phyloP scores from a whole-genome alignment of 208 protist species.

The Leishmania gerbilli region DNA sequence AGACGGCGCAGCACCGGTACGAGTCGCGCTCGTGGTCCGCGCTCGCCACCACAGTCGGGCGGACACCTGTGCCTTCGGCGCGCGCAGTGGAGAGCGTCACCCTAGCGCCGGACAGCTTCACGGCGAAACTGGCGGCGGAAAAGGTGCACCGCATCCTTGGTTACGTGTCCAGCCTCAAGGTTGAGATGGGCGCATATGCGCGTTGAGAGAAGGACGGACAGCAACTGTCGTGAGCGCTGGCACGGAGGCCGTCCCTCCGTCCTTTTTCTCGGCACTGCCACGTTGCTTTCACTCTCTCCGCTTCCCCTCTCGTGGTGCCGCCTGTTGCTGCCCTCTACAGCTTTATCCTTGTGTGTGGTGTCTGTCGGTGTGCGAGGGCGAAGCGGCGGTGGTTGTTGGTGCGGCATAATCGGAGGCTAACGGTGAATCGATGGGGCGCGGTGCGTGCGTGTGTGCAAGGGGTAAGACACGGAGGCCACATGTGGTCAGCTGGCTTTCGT shows the following conservation, averaged over 20 bases:
- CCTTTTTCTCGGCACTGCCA: background rate
- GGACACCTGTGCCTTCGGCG: background rate
- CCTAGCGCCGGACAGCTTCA: constrained; percentile 27
- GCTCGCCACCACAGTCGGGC: constrained; percentile 8
- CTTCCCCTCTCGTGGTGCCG: background rate
- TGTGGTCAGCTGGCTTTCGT: background rate
- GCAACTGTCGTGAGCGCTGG: background rate
- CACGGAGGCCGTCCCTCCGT: background rate
- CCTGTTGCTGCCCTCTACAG: background rate
- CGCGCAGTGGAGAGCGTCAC: constrained; percentile 5
- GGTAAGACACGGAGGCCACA: background rate
- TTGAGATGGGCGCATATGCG: constrained; percentile 8
- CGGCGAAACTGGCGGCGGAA: constrained; percentile 25
- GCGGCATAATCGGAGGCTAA: background rate
- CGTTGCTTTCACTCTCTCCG: background rate
- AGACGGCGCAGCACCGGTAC: constrained; percentile 35
- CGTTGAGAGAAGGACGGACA: background rate
- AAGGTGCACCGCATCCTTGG: constrained; percentile 30
- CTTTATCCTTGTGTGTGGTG: background rate
- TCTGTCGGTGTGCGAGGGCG: background rate
- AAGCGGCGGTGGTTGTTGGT: background rate
- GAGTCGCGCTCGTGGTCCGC: constrained; percentile 32
- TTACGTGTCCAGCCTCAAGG: constrained; percentile 24
- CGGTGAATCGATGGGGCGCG: background rate
- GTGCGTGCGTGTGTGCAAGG: background rate